Evolutionary conservation across 345 rosid genomes (phyloP).

Genomic region (Pugionium dolabratum): DNA sequence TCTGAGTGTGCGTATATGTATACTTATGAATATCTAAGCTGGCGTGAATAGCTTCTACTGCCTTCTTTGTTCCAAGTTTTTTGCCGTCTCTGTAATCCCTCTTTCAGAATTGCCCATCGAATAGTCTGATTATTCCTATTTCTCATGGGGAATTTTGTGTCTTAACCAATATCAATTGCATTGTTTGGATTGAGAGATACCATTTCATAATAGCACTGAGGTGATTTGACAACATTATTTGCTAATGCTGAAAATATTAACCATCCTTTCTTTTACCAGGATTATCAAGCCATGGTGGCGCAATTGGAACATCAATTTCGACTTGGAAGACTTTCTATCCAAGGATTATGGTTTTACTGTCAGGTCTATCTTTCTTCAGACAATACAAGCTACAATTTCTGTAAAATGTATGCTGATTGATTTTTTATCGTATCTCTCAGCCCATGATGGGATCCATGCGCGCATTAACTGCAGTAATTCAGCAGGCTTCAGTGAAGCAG

Average conservation of each 20-base stretch:
- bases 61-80: slow-evolving; percentile 15
- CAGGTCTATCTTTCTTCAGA: slow-evolving; percentile 57
- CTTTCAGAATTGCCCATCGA: not conserved
- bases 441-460: slow-evolving; percentile 93
- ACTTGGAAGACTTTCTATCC: slow-evolving; percentile 92
- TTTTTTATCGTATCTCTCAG: slow-evolving; percentile 47
- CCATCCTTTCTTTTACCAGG: slow-evolving; percentile 51
- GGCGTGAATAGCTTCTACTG: not conserved
- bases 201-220: not conserved
- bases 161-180: slow-evolving; percentile 14
- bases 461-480: slow-evolving; percentile 74
- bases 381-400: slow-evolving; percentile 10
- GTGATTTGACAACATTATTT: slow-evolving; percentile 12
- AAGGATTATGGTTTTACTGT: slow-evolving; percentile 98
- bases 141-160: slow-evolving; percentile 13
- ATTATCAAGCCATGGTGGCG: slow-evolving; percentile 91
- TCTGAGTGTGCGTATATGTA: slow-evolving; percentile 9
- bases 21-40: not conserved
- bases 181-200: slow-evolving; percentile 20
- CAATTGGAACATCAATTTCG: slow-evolving; percentile 98
- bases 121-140: slow-evolving; percentile 1
- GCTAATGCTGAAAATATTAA: slow-evolving; percentile 14
- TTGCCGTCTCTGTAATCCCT: slow-evolving; percentile 9
- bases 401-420: slow-evolving; percentile 22
- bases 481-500: slow-evolving; percentile 74